These are phyloP conservation scores for Alternaria rosae DNA, from an alignment of 2,329 filamentous ascomycete species.

Conservation along the genomic window DNA sequence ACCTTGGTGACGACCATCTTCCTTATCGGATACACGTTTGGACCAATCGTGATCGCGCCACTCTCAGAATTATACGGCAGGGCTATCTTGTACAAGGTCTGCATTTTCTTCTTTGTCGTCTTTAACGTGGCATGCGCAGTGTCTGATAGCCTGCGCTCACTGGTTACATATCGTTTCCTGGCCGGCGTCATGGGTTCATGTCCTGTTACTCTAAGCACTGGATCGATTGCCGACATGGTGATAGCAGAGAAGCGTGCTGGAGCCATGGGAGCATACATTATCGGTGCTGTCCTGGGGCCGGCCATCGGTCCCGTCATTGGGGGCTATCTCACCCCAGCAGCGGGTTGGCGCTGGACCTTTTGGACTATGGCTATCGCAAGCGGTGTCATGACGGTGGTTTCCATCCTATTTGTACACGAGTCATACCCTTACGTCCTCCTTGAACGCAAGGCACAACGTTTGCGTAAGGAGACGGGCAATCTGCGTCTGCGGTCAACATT, in stretches of 20 bases:
- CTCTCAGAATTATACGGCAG: conserved; percentile 37
- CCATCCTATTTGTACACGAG: conserved; percentile 35
- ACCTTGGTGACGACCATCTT: conserved; percentile 20
- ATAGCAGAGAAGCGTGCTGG: conserved; percentile 21
- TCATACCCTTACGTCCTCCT: conserved; percentile 42
- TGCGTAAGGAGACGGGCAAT: conserved; percentile 38
- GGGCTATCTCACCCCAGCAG: conserved; percentile 12
- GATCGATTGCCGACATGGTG: conserved; percentile 35
- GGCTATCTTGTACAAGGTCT: conserved; percentile 50
- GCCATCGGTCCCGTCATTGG: conserved; percentile 24
- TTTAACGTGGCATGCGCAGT: conserved; percentile 70
- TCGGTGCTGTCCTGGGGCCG: conserved; percentile 24
- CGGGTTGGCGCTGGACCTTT: conserved; percentile 27
- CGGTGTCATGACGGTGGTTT: conserved; percentile 33
- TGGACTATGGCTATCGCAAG: conserved; percentile 14
- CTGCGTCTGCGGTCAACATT: conserved; percentile 27
- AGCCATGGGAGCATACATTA: conserved; percentile 25
- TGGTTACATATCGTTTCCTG: conserved; percentile 65
- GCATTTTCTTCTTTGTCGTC: conserved; percentile 65
- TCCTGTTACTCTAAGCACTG: conserved; percentile 30
- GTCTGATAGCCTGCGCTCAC: conserved; percentile 57
- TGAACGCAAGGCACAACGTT: conserved; percentile 38
- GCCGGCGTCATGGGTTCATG: conserved; percentile 21
- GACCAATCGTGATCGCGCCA: conserved; percentile 28
- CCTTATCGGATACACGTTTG: conserved; percentile 25